Percentiles rank a stretch among this genome's conserved stretches.
Evolutionary conservation across 148 eudicot genomes (phyloP).

Genomic region (Persicaria maculosa): DNA sequence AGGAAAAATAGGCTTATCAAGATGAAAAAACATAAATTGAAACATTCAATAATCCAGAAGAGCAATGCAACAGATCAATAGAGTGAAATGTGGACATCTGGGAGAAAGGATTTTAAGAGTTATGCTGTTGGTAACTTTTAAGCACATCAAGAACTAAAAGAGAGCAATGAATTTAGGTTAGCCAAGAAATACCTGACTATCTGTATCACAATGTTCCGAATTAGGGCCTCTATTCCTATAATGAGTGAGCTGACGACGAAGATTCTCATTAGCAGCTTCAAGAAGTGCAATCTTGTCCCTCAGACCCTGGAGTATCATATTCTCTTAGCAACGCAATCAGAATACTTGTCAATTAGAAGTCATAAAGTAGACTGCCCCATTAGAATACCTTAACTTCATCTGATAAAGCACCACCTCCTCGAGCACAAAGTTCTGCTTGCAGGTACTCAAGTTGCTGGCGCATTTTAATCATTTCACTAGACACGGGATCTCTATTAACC

Average conservation of each 20-base stretch:
- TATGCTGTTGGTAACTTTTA: neutral
- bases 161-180: neutral
- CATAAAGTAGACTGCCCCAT: neutral
- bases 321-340: constrained; percentile 6
- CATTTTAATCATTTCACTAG: constrained; percentile 96
- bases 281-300: constrained; percentile 88
- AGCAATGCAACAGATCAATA: neutral
- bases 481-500: constrained; percentile 93
- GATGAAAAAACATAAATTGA: neutral
- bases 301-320: constrained; percentile 39
- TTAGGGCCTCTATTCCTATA: constrained; percentile 55
- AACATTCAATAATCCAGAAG: neutral
- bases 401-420: constrained; percentile 72
- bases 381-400: constrained; percentile 65
- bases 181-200: constrained; percentile 38
- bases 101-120: neutral
- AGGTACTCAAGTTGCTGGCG: constrained; percentile 85
- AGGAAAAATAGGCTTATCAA: neutral
- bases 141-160: neutral
- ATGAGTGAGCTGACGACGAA: constrained; percentile 67
- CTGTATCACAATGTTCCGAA: constrained; percentile 42
- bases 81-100: neutral
- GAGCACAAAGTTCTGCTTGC: constrained; percentile 95
- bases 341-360: neutral
- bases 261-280: constrained; percentile 84